A percentile compares a stretch with the other conserved stretches of the same genome.
Evolutionary conservation across 106 monocot genomes (phyloP).

Genomic region (Dioscorea dumetorum): DNA sequence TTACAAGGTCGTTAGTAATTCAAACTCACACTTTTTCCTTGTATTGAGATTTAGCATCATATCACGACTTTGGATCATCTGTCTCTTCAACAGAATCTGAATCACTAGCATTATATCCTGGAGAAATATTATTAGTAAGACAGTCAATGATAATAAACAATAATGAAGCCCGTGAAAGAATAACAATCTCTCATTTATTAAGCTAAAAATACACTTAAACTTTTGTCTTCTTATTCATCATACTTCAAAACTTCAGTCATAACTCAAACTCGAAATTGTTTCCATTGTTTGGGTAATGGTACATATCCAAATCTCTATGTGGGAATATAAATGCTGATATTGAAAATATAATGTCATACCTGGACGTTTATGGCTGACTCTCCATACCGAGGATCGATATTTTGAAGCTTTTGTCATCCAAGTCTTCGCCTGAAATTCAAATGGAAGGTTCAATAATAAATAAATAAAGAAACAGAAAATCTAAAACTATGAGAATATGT

Average conservation of each 20-base stretch:
- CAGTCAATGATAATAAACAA: background rate
- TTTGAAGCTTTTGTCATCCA: constrained; percentile 79
- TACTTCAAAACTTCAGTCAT: too few relatives aligned
- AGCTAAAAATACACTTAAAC: background rate
- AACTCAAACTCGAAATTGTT: too few relatives aligned
- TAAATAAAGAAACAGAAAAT: too few relatives aligned
- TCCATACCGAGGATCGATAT: constrained; percentile 62
- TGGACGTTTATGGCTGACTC: constrained; percentile 70
- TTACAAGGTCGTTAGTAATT: too few relatives aligned
- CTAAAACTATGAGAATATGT: too few relatives aligned
- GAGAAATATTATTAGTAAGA: background rate
- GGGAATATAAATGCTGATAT: background rate
- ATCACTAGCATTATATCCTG: constrained; percentile 92
- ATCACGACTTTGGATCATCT: background rate
- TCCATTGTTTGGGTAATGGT: background rate
- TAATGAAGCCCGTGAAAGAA: background rate
- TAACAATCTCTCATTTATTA: background rate
- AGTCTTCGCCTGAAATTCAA: constrained; percentile 42
- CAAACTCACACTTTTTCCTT: background rate
- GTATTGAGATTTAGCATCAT: background rate
- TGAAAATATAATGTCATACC: constrained; percentile 27
- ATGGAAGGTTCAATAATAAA: background rate
- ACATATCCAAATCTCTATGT: background rate
- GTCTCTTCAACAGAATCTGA: constrained; percentile 75
- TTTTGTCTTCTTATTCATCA: too few relatives aligned